Base-by-base conservation (phyloP, 1,139 yeast genomes). In the Martiniozyma asiatica region DNA sequence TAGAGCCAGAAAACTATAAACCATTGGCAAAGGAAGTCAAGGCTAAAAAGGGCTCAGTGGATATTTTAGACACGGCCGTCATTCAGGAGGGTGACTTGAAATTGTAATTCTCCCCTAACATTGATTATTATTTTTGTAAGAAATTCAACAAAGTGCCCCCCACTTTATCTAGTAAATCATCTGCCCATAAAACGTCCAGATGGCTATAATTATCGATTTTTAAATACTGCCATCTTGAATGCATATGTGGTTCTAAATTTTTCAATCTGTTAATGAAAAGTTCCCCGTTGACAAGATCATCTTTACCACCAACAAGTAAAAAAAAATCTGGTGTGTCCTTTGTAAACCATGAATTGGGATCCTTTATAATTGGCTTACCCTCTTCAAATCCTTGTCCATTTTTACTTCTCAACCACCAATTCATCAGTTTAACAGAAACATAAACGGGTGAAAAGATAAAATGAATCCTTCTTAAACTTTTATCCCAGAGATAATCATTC, bases 11-110 rank as follows among this genome's bases (percentile, higher is more conserved):
- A 14, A 73, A 72, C 44, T 89, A 84, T 51, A 69, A 89, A 43
- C 72, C 61, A 12, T 60, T 80, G 32, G 77, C 70, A 20, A 79
- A 78, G 30, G 45, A 77, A 8, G 65, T 81, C 10, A 68, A 66
- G 32, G 26, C 36, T 8, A 67, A 71, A 5, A 73, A 68, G 40
- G 87, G 87, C 1, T 60, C 69, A 4, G 63, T 89, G 6, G 97
- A 89, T 50, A 92, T 89, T 10, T 58, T 89, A 38, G 96, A 85
- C 42, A 77, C 84, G 76, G 93, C 95, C 8, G 95, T 84, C 9
- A 64, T 80, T 15, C 75, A 74, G 42, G 80, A 78, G 37, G 63
- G 65, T 14, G 68, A 64, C 19, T 14, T 33, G 8, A 30, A 36
- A 13, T 24, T 35, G 13, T 31, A 22, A 22, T 17, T 15, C 12